Evolutionary conservation across 805 yeast genomes (phyloP).

Genomic region (Clavispora asparagi): DNA sequence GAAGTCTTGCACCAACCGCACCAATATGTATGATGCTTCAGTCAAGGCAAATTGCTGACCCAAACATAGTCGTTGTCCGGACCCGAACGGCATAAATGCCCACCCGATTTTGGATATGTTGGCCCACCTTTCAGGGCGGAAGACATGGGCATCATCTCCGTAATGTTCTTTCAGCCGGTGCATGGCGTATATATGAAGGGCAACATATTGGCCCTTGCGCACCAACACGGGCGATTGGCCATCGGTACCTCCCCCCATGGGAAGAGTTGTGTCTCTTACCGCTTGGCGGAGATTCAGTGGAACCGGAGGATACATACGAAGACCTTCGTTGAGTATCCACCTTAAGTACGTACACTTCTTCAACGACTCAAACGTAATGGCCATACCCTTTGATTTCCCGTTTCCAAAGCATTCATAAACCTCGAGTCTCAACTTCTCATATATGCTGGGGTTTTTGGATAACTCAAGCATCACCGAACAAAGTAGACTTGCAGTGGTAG

Average conservation of each 20-base stretch:
- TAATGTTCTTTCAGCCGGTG: slow-evolving; percentile 8
- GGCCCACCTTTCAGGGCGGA: slow-evolving; percentile 13
- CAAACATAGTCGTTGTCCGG: slow-evolving; percentile 13
- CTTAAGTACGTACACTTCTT: slow-evolving; percentile 43
- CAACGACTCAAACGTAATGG: slow-evolving; percentile 41
- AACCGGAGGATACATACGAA: slow-evolving; percentile 50
- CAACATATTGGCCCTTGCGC: slow-evolving; percentile 8
- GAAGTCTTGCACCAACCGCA: slow-evolving; percentile 7
- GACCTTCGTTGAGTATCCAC: slow-evolving; percentile 42
- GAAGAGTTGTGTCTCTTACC: slow-evolving; percentile 41
- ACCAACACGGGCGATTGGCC: slow-evolving; percentile 28
- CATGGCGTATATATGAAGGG: slow-evolving; percentile 7
- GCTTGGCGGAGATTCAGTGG: slow-evolving; percentile 44
- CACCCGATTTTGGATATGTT: slow-evolving; percentile 4
- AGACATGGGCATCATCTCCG: slow-evolving; percentile 10
- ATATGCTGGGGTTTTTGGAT: slow-evolving; percentile 27
- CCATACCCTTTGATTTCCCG: slow-evolving; percentile 9
- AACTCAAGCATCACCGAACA: slow-evolving; percentile 26
- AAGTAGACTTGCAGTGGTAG: slow-evolving; percentile 31
- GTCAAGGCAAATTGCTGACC: slow-evolving; percentile 14
- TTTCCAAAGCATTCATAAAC: slow-evolving; percentile 18
- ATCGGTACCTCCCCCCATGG: slow-evolving; percentile 45
- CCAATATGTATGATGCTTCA: slow-evolving; percentile 11
- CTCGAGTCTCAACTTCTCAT: slow-evolving; percentile 24
- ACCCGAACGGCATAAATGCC: slow-evolving; percentile 11